Conservation (phyloP, 2,329 filamentous ascomycete genomes). For the Cladosporium sp. region DNA sequence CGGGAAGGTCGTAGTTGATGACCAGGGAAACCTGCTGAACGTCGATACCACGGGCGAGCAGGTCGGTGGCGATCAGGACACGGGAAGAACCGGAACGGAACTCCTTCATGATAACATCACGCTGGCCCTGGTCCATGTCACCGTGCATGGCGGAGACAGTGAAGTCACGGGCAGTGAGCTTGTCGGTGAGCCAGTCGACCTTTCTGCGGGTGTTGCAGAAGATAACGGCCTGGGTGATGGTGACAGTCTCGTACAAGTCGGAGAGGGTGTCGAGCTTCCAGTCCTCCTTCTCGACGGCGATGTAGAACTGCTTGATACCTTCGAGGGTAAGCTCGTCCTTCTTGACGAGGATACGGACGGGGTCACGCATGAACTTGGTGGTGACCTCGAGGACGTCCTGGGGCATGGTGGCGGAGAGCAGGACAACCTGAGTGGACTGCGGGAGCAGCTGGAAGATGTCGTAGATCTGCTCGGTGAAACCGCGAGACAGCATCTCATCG, state of each 20-base stretch:
- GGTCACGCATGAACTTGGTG: constrained; percentile 99
- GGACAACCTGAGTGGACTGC: constrained; percentile 94
- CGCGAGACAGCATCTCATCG: constrained; percentile 90
- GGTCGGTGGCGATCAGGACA: constrained; percentile 94
- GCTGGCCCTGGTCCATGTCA: constrained; percentile 97
- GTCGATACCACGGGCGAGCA: constrained; percentile 97
- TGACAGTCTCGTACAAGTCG: constrained; percentile 97
- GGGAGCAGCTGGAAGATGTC: constrained; percentile 97
- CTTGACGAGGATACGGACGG: constrained; percentile 93
- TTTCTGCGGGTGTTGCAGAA: constrained; percentile 99
- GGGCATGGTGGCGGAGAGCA: constrained; percentile 91
- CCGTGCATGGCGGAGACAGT: constrained; percentile 98
- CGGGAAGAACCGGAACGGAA: constrained; percentile 95
- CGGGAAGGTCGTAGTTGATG: constrained; percentile 98
- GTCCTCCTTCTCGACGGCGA: constrained; percentile 97
- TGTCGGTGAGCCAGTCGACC: constrained; percentile 99
- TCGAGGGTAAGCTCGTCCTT: constrained; percentile 97
- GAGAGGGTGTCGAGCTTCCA: constrained; percentile 99
- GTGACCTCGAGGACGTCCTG: constrained; percentile 99
- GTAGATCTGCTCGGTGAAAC: constrained; percentile 98
- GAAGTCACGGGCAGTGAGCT: constrained; percentile 91
- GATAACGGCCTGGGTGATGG: constrained; percentile 97
- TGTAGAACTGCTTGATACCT: constrained; percentile 98
- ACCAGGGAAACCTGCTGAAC: constrained; percentile 97
- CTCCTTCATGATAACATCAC: constrained; percentile 98